A percentile compares a stretch with the other conserved stretches of the same genome.
phyloP scores from a whole-genome alignment of 306 rosid species.

The Sesbania bispinosa region DNA sequence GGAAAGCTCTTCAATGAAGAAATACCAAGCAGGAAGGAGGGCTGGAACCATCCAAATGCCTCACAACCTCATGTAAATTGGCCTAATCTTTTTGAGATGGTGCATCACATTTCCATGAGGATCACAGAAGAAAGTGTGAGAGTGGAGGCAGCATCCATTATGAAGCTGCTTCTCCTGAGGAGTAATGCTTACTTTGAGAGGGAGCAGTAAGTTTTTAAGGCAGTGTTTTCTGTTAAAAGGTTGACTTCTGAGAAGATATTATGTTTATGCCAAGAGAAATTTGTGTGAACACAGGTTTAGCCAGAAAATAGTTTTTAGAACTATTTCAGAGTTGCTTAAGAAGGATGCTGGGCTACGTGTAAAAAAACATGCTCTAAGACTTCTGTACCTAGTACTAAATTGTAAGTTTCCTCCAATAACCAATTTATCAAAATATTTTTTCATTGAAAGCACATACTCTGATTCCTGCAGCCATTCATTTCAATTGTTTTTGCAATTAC shows the following conservation, averaged over 20 bases:
- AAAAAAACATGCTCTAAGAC: slow-evolving; percentile 55
- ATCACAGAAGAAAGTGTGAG: slow-evolving; percentile 62
- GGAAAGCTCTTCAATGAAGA: slow-evolving; percentile 30
- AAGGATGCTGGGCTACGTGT: slow-evolving; percentile 70
- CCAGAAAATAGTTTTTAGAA: slow-evolving; percentile 49
- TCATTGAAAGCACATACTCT: background rate
- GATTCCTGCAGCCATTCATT: background rate
- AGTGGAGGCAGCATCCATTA: slow-evolving; percentile 57
- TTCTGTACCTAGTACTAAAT: slow-evolving; percentile 68
- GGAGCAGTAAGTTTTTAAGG: slow-evolving; percentile 56
- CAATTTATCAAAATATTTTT: background rate
- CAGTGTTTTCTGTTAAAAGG: slow-evolving; percentile 17
- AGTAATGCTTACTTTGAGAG: slow-evolving; percentile 61
- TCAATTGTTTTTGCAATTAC: slow-evolving; percentile 7
- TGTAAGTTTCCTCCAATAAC: slow-evolving; percentile 52
- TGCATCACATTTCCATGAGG: slow-evolving; percentile 57
- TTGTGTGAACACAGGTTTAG: slow-evolving; percentile 56
- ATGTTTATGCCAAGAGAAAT: slow-evolving; percentile 8
- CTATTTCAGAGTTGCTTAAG: slow-evolving; percentile 56
- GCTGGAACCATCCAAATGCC: slow-evolving; percentile 39
- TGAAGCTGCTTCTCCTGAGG: slow-evolving; percentile 60
- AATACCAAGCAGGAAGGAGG: slow-evolving; percentile 34
- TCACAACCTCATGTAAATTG: slow-evolving; percentile 57
- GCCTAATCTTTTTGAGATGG: slow-evolving; percentile 48
- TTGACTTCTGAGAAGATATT: slow-evolving; percentile 15